Base-by-base conservation (phyloP, 495 filamentous ascomycete species). In the Evernia prunastri region DNA sequence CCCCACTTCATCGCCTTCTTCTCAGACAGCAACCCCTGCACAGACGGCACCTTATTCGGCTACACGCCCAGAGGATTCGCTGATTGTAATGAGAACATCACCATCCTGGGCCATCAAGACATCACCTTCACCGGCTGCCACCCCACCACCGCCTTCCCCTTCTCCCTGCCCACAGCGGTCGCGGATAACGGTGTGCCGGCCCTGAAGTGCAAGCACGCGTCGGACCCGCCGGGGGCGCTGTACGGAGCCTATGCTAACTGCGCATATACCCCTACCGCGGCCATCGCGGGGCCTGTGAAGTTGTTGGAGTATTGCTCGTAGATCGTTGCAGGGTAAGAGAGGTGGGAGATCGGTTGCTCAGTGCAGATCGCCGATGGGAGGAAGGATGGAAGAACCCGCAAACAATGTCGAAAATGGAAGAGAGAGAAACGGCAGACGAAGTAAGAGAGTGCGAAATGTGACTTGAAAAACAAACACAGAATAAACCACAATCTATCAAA, bases 91-190 rank as follows among this genome's bases (percentile, higher is more conserved):
- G 10, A 54, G 33, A 6, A 20, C 51, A 6, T 54, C 29, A 54
- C 51, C 27, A 54, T 54, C 51, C 7, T 54, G 17, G 51, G 51
- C 17, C 51, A 54, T 8, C 0, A 6, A 31, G 6, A 54, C 29
- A 54, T 54, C 29, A 33, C 51, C 51, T 54, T 54, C 51, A 54
- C 51, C 51, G 29, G 29, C 7, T 54, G 51, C 51, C 5, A 29
- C 2, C 27, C 51, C 17, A 33, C 20, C 13, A 54, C 51, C 13
- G 29, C 5, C 0, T 54, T 33, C 6, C 51, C 51, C 29, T 31
- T 9, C 0, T 33, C 51, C 29, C 51, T 54, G 29, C 51, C 51
- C 51, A 54, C 13, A 20, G 29, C 27, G 2, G 51, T 54, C 27
- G 13, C 51, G 13, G 51, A 54, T 17, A 33, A 33, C 15, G 51